These are phyloP conservation scores for Sarocladiaceae sp. DNA, from an alignment of 2,329 filamentous ascomycete species.

Conservation along the genomic window DNA sequence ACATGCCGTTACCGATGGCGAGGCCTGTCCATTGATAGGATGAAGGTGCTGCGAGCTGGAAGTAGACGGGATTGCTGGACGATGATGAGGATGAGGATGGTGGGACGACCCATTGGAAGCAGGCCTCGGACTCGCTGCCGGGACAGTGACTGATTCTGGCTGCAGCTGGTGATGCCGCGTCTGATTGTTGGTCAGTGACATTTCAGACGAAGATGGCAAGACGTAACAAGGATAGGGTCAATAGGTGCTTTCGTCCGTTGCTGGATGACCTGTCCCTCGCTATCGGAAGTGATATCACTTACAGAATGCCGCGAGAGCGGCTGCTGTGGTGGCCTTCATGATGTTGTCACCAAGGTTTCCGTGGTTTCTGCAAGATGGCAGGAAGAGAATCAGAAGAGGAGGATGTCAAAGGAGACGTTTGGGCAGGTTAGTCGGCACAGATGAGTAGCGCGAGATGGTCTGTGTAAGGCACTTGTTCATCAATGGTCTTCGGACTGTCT, in stretches of 20 bases:
- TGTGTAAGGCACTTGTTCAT: too few relatives aligned
- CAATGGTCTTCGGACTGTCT: too few relatives aligned
- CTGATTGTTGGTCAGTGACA: neutral
- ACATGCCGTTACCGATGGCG: constrained; percentile 50
- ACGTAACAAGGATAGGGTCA: too few relatives aligned
- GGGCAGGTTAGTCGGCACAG: too few relatives aligned
- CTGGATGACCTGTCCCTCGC: neutral
- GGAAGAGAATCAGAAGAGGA: too few relatives aligned
- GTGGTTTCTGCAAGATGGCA: too few relatives aligned
- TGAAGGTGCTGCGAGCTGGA: constrained; percentile 52
- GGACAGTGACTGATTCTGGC: constrained; percentile 34
- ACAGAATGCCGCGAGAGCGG: constrained; percentile 2
- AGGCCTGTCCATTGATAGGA: constrained; percentile 51
- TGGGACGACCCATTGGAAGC: constrained; percentile 52
- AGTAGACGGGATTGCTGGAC: constrained; percentile 52
- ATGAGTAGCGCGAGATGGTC: too few relatives aligned
- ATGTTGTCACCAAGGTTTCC: neutral
- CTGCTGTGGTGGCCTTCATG: constrained; percentile 3
- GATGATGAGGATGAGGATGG: constrained; percentile 37
- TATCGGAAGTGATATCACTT: neutral
- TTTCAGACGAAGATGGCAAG: too few relatives aligned
- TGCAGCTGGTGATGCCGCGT: constrained; percentile 14
- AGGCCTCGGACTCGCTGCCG: constrained; percentile 32
- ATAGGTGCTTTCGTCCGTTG: too few relatives aligned
- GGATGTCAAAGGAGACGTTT: too few relatives aligned